Base-by-base conservation (phyloP, 2,329 filamentous ascomycete genomes). In the Falciphora oryzae region DNA sequence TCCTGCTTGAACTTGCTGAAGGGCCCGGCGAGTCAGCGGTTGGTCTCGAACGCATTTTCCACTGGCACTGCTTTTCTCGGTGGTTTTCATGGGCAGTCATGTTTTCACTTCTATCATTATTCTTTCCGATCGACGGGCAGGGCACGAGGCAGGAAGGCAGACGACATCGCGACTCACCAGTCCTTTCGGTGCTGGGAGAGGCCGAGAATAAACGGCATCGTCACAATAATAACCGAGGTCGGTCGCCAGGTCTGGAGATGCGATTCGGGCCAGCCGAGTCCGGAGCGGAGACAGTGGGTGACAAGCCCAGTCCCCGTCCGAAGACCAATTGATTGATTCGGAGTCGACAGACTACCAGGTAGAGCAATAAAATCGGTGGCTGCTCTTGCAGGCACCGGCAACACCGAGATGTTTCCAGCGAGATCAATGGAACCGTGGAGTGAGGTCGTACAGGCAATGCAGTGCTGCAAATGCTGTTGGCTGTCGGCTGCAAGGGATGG, bases 1-100 rank as follows among this genome's bases (percentile, higher is more conserved):
- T 86, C 77, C 78, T 95, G 90, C 80, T 97, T 97, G 75, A 86
- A 84, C 70, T 86, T 82, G 79, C 92, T 97, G 72, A 62, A 3
- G 25, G 11, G 59, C 16, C 14, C 5, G 16, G 31, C n/a, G 32
- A 61, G 59, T 31, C 57, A 25, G 28, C 31, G 14, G 29, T 38
- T 14, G n/a, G 18, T 22, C 14, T 32, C 11, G 16, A 8, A 6
- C 16, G 31, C 13, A 18, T 2, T 66, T 14, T 25, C 14, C 44
- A 7, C 6, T 14, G 29, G 57, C 28, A 22, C 18, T 27, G 68
- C 25, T 31, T 35, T 27, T 62, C 25, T 62, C 35, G 64, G 61
- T 56, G n/a, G 16, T 27, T 22, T 38, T 18, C 27, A 44, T 14
- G 61, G 35, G 63, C 28, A 29, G 28, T 56, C 61, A 44, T 16